These are phyloP conservation scores for Pseudogymnoascus sp. DNA, from an alignment of 2,329 filamentous ascomycete species.

Conservation along the genomic window DNA sequence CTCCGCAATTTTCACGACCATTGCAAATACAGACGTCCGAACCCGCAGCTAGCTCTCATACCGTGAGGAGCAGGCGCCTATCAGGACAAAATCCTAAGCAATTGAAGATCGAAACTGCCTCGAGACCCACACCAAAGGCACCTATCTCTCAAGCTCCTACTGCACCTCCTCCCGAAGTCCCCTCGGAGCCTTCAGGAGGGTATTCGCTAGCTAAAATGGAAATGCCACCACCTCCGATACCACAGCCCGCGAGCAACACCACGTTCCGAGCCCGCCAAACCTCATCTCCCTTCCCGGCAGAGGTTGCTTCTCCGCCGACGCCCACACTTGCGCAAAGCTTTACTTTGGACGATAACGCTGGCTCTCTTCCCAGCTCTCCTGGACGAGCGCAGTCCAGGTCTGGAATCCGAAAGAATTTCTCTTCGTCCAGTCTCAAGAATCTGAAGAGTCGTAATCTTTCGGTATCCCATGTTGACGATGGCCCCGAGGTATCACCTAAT, in stretches of 20 bases:
- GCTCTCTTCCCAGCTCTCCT: conserved; percentile 41
- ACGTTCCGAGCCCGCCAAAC: conserved; percentile 16
- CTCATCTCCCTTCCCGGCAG: conserved; percentile 23
- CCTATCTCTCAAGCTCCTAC: neutral
- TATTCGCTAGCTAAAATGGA: conserved; percentile 19
- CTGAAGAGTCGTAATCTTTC: conserved; percentile 70
- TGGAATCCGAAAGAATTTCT: conserved; percentile 57
- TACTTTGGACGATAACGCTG: conserved; percentile 30
- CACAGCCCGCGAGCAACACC: conserved; percentile 15
- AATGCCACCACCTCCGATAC: conserved; percentile 20
- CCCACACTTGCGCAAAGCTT: conserved; percentile 23
- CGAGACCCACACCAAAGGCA: conserved; percentile 14
- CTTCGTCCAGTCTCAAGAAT: conserved; percentile 61
- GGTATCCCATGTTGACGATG: conserved; percentile 49
- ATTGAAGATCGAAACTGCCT: conserved; percentile 77
- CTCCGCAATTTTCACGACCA: conserved; percentile 27
- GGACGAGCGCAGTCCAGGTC: conserved; percentile 36
- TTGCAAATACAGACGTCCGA: neutral
- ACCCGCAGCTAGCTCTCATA: conserved; percentile 26
- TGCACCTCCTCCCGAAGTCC: neutral
- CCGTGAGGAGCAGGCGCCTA: conserved; percentile 66
- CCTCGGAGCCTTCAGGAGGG: neutral
- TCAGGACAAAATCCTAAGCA: conserved; percentile 75
- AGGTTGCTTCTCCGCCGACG: conserved; percentile 24
- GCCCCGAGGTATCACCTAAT: conserved; percentile 56